These are phyloP conservation scores for Phoma sp. DNA, from an alignment of 2,329 filamentous ascomycete species.

Conservation along the genomic window DNA sequence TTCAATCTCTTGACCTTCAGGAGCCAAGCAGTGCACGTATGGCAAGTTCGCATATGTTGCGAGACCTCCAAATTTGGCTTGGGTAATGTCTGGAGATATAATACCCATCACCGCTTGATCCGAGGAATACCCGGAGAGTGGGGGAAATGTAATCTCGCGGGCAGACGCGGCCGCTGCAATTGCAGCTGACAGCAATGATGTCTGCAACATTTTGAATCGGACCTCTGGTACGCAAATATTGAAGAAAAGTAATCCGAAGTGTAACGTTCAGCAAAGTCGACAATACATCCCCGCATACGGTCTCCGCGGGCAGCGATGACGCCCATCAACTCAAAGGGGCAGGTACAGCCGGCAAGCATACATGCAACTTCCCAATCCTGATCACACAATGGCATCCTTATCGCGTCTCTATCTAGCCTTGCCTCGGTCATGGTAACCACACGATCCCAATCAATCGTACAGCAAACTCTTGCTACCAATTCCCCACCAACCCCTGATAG, in stretches of 20 bases:
- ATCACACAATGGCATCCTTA: slow-evolving; percentile 1
- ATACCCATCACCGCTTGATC: slow-evolving; percentile 38
- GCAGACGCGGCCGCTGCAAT: slow-evolving; percentile 13
- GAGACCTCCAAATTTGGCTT: slow-evolving; percentile 50
- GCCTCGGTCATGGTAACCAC: slow-evolving; percentile 9
- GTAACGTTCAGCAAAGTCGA: not conserved
- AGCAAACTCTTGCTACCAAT: not conserved
- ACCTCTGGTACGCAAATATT: not conserved
- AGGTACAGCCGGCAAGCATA: slow-evolving; percentile 8
- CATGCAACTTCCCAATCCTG: not conserved
- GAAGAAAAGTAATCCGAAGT: too few species aligned
- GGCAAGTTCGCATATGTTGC: slow-evolving; percentile 57
- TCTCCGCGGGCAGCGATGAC: slow-evolving; percentile 7
- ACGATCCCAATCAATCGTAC: slow-evolving; percentile 3
- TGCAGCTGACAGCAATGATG: not conserved
- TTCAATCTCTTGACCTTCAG: slow-evolving; percentile 45
- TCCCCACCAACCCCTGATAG: not conserved
- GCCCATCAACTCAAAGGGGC: slow-evolving; percentile 1
- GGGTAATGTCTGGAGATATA: slow-evolving; percentile 35
- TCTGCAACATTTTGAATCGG: not conserved
- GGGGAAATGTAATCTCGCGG: slow-evolving; percentile 54
- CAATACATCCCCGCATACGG: not conserved
- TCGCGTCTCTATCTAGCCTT: not conserved
- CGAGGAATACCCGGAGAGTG: slow-evolving; percentile 43
- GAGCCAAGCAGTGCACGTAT: slow-evolving; percentile 55